Evolutionary conservation across 2,329 filamentous ascomycete species (phyloP), one percentile per base, ranked within the genome.

Genomic region (Penicillium nordicum): DNA sequence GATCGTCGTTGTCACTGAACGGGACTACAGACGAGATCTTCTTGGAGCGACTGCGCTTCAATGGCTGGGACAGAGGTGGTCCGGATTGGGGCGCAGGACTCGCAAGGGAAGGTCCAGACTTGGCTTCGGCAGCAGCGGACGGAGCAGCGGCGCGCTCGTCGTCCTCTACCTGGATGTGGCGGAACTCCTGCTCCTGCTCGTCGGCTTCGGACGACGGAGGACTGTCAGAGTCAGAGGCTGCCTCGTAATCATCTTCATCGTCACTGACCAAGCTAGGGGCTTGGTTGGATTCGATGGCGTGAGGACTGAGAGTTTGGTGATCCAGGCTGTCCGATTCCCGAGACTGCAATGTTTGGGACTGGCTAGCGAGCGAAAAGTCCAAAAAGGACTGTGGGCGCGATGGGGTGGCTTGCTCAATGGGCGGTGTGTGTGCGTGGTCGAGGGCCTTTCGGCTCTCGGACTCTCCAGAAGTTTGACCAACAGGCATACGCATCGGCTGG

Each of bases 191-290:
- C 25, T 84, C 83, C n/a, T 83, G 78, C 27, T 85, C 85, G 37
- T 83, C 76, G 16, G 73, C 73, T 37, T 76, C 75, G 3, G 76
- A 79, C 5, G 78, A 78, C 46, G 71, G 73, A 1, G 76, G 72
- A 5, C 84, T 87, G 42, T 80, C 78, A 0, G 84, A 88, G 44
- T 88, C 85, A 1, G 87, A 89, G 53, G 88, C 74, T 14, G 69
- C 86, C 63, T 89, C 88, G 66, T 88, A 90, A 69, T 91, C 88
- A 64, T 88, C 87, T 32, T 67, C 68, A 68, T 91, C 88, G 72
- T 92, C 89, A 73, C 88, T 90, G 68, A 92, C 88, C 47, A 92
- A 80, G 65, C 88, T 91, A 23, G 89, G 89, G 9, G 89, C 88
- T 63, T 89, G 89, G 72, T 90, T 90, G 71, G 87, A 88, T 49